Evolutionary conservation across 208 protist species (phyloP), one percentile per base, ranked within the genome.

Genomic region (Novymonas esmeraldas): DNA sequence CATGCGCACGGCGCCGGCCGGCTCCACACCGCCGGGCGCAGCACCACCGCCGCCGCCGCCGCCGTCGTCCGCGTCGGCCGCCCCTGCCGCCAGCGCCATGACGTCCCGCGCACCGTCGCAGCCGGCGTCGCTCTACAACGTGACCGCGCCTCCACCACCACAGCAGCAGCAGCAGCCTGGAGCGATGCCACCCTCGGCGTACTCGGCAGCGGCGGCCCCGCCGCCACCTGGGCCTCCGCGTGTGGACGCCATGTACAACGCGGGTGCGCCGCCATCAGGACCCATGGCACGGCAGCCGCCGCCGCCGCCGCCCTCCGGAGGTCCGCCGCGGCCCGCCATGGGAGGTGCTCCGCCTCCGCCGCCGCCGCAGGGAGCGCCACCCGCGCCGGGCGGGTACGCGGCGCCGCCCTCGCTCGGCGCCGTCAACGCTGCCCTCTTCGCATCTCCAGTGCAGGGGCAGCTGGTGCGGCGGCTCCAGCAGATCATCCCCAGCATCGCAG

Each of bases 401-500:
- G 39, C 39, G 14, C n/a, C n/a, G n/a, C 33, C 39, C 16, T 56
- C 41, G 2, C 54, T 84, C 34, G 42, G 39, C 0, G 18, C 46
- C 5, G 61, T 73, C 10, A 68, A 74, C 34, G 38, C 61, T 6
- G 60, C 42, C 11, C 51, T 58, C 18, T 63, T 74, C 11, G 45
- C 52, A 6, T 44, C 51, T 3, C 55, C 74, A 18, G 20, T 70
- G 62, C 60, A 73, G 2, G 31, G 67, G 10, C 71, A 79, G 39
- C 55, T 77, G 9, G 69, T 84, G 11, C 57, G 62, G 49, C 73
- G 65, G 9, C 75, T 84, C 49, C 79, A 84, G 70, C 63, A 64
- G 56, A 50, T 68, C 16, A 56, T 87, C 36, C 71, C 75, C 42
- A 55, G 75, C 34, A 71, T 92, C 28, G 55, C 56, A 10, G 79